These are phyloP conservation scores for Galerina sulciceps DNA, from an alignment of 768 basidiomycete species.

Conservation along the genomic window DNA sequence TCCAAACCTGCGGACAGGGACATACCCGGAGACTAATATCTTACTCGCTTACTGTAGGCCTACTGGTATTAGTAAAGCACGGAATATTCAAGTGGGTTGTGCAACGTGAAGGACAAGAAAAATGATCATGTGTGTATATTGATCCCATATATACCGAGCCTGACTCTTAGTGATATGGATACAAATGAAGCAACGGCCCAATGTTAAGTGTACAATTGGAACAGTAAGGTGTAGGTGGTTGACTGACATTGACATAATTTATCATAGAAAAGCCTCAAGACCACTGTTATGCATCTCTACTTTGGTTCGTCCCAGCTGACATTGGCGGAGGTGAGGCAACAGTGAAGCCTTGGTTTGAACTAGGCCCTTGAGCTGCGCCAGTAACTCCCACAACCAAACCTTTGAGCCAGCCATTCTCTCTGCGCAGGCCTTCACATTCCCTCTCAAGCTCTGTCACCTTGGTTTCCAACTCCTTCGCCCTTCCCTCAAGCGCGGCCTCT, in stretches of 20 bases:
- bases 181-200: conserved; percentile 12
- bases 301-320: conserved; percentile 33
- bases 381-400: conserved; percentile 89
- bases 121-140: neutral
- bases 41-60: neutral
- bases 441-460: conserved; percentile 84
- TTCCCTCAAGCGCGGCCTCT: conserved; percentile 85
- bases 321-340: conserved; percentile 23
- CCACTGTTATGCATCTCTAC: conserved; percentile 31
- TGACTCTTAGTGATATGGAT: conserved; percentile 2
- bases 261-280: neutral
- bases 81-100: neutral
- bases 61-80: neutral
- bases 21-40: neutral
- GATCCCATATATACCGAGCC: conserved; percentile 4
- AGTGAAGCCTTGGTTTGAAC: conserved; percentile 24
- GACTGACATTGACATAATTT: conserved; percentile 2
- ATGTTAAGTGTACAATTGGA: conserved; percentile 1
- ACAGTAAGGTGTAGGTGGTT: neutral
- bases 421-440: conserved; percentile 85
- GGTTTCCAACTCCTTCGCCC: conserved; percentile 82
- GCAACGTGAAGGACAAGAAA: neutral
- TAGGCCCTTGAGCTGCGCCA: conserved; percentile 58
- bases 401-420: conserved; percentile 94
- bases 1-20: too few relatives aligned